Conservation (phyloP, 345 rosid species). For the Excoecaria agallocha region DNA sequence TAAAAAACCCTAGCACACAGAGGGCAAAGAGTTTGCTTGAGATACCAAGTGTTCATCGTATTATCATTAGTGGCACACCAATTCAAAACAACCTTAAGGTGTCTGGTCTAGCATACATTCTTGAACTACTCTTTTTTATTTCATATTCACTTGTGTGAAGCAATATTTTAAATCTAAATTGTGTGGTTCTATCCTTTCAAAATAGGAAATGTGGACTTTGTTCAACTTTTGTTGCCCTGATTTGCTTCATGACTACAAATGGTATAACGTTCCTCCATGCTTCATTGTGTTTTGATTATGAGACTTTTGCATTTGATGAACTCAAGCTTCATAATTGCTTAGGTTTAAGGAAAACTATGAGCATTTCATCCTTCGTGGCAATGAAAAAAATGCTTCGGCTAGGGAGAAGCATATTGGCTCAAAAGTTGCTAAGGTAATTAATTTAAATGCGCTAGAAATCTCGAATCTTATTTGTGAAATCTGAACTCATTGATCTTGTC, state of each 20-base stretch:
- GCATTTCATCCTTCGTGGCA: constrained; percentile 73
- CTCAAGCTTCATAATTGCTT: constrained; percentile 20
- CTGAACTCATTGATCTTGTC: neutral
- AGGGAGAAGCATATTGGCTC: constrained; percentile 92
- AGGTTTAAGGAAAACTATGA: constrained; percentile 92
- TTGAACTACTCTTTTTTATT: neutral
- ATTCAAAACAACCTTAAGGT: constrained; percentile 98
- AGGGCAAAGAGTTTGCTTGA: constrained; percentile 97
- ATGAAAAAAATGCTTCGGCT: constrained; percentile 84
- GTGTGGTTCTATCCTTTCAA: constrained; percentile 14
- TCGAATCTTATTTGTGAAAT: neutral
- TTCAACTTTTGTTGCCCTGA: constrained; percentile 93
- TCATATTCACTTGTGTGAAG: constrained; percentile 3
- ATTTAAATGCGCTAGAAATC: constrained; percentile 5
- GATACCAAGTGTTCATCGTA: constrained; percentile 87
- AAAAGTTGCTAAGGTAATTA: constrained; percentile 78
- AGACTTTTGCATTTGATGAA: constrained; percentile 23
- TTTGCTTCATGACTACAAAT: constrained; percentile 74
- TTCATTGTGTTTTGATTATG: constrained; percentile 7
- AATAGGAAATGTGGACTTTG: constrained; percentile 92
- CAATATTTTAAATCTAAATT: neutral
- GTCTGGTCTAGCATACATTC: constrained; percentile 24
- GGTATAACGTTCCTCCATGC: constrained; percentile 43
- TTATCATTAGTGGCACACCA: constrained; percentile 91
- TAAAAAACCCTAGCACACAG: constrained; percentile 93